Evolutionary conservation across 176 grass and related monocot species (phyloP).

Genomic region (Carex parvula): DNA sequence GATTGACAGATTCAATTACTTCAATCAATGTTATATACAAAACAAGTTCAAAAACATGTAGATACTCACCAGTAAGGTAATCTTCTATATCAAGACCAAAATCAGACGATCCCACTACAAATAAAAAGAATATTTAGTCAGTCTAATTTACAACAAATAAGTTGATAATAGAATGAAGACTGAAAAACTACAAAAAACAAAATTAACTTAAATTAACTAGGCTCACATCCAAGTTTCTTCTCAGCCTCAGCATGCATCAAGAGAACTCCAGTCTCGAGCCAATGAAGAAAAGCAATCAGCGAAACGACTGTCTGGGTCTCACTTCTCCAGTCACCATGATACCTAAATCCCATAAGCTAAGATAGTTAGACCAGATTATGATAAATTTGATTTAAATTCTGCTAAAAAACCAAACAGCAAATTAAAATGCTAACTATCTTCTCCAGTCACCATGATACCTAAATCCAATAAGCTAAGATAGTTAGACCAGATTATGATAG

Average conservation of each 20-base stretch:
- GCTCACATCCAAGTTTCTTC: slow-evolving; percentile 80
- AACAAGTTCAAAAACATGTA: neutral
- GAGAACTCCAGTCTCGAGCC: slow-evolving; percentile 67
- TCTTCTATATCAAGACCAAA: slow-evolving; percentile 92
- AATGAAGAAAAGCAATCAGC: slow-evolving; percentile 72
- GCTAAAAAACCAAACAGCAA: neutral
- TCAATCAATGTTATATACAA: neutral
- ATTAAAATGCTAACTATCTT: neutral
- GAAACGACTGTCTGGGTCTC: slow-evolving; percentile 75
- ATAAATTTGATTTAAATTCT: neutral
- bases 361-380: slow-evolving; percentile 5
- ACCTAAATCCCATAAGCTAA: slow-evolving; percentile 44
- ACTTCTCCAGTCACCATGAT: slow-evolving; percentile 74
- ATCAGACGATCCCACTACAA: slow-evolving; percentile 69
- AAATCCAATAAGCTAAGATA: slow-evolving; percentile 21
- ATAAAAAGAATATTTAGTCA: slow-evolving; percentile 4
- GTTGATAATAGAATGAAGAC: neutral
- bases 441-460: slow-evolving; percentile 93
- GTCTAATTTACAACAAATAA: slow-evolving; percentile 13
- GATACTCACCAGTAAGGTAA: slow-evolving; percentile 73
- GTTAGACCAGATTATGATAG: neutral
- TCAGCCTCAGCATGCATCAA: slow-evolving; percentile 79
- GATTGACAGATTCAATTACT: slow-evolving; percentile 14
- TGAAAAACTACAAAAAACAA: slow-evolving; percentile 8
- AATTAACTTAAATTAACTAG: neutral